Evolutionary conservation across 2,329 filamentous ascomycete species (phyloP), one percentile per base, ranked within the genome.

Genomic region (Aspergillus terreus): DNA sequence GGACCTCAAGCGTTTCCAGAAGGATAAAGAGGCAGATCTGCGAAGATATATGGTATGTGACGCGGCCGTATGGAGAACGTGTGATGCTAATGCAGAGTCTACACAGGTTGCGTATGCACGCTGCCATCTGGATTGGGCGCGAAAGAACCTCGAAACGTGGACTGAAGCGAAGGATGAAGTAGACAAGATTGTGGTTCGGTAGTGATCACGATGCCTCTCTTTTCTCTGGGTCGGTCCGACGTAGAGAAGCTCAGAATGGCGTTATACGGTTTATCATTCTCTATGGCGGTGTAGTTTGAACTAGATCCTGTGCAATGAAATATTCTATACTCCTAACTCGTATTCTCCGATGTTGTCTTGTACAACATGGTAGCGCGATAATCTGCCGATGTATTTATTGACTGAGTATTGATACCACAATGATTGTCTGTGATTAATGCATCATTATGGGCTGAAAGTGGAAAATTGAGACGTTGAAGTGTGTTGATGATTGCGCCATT

Each of bases 1-100:
- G 63, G 94, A 99, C 67, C 76, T 99, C 54, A 90, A 91, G 75
- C 80, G 94, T 54, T 99, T 99, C 73, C 95, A 99, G 72, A 79
- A 79, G 53, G 92, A 97, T 73, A 99, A 99, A 72, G 95, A 99
- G 73, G 90, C 92, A 46, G 94, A 99, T 69, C 71, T 99, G 64
- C 86, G 85, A 66, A 84, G 89, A 57, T 97, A 97, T 70, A 99
- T 99, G 94, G 94, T 96, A 76, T 75, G 88, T 6, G 46, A 25
- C n/a, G 7, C 44, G 19, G 14, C 11, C 14, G 10, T 19, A 27
- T 38, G 46, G 11, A 11, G 27, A 30, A 35, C 14, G 32, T 23
- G 56, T 50, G 19, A 21, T 10, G 6, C 40, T 42, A 17, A 42
- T 23, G 11, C 4, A 15, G 17, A 7, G 59, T 56, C 56, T 48